Percentiles rank a stretch among this genome's conserved stretches.
Conservation (phyloP, 768 basidiomycete genomes). For the Suillus americanus region DNA sequence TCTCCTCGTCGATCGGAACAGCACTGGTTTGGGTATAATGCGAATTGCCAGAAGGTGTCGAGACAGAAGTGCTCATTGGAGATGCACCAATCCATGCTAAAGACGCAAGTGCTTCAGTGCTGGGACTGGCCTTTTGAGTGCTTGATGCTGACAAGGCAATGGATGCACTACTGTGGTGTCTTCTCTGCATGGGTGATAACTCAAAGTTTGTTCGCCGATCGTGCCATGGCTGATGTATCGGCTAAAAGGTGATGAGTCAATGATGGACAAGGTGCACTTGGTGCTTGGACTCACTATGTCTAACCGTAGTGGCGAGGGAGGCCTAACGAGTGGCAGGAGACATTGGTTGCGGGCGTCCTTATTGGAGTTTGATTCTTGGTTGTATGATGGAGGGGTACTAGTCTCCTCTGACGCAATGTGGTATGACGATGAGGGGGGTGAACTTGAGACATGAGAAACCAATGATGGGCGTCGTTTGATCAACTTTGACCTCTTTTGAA, state of each 20-base stretch:
- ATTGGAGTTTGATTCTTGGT: background rate
- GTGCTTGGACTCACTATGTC: constrained; percentile 23
- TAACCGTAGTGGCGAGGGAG: constrained; percentile 26
- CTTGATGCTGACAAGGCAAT: background rate
- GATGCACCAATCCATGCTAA: constrained; percentile 31
- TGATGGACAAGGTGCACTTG: background rate
- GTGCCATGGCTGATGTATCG: constrained; percentile 30
- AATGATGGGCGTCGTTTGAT: constrained; percentile 3
- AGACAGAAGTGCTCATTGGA: constrained; percentile 2
- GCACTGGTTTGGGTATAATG: constrained; percentile 4
- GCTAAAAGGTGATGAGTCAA: constrained; percentile 20
- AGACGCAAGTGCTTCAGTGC: constrained; percentile 31
- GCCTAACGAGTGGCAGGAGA: constrained; percentile 21
- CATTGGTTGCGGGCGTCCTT: background rate
- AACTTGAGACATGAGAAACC: background rate
- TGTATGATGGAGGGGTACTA: background rate
- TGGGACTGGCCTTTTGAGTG: constrained; percentile 12
- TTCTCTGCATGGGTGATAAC: background rate
- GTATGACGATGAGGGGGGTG: background rate
- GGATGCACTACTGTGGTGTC: background rate
- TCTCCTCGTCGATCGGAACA: constrained; percentile 34
- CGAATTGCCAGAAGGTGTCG: background rate
- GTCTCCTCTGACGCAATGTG: background rate
- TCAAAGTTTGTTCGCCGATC: constrained; percentile 23
- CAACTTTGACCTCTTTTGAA: constrained; percentile 8